Percentiles rank a stretch among this genome's conserved stretches.
These are phyloP conservation scores for Calycina marina DNA, from an alignment of 2,329 filamentous ascomycete genomes.

Conservation along the genomic window DNA sequence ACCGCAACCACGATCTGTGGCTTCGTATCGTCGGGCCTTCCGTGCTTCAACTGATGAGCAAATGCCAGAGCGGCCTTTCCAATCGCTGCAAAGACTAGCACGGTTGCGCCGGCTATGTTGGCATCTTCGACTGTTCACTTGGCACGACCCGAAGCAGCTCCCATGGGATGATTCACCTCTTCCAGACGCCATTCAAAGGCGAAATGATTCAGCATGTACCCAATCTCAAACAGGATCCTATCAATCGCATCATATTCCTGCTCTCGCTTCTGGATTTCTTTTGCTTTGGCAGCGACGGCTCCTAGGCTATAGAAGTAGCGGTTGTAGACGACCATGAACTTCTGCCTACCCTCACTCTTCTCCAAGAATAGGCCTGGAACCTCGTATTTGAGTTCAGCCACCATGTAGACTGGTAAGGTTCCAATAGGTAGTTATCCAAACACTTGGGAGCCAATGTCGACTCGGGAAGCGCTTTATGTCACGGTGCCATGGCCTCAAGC, in stretches of 20 bases:
- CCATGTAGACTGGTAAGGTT: constrained; percentile 15
- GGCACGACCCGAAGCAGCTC: constrained; percentile 2
- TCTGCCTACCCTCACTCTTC: constrained; percentile 10
- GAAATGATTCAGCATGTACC: constrained; percentile 14
- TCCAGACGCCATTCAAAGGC: constrained; percentile 13
- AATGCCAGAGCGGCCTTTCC: constrained; percentile 16
- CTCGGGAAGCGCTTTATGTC: constrained; percentile 11
- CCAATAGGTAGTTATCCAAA: constrained; percentile 18
- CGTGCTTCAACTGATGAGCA: constrained; percentile 13
- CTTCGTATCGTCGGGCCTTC: constrained; percentile 7
- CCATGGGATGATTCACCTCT: constrained; percentile 8
- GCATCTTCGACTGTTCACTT: constrained; percentile 12
- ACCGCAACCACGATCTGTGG: constrained; percentile 12
- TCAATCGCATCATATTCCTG: constrained; percentile 12
- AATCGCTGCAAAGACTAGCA: constrained; percentile 14
- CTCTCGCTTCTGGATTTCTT: constrained; percentile 6
- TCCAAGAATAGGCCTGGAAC: constrained; percentile 10
- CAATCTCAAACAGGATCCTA: constrained; percentile 12
- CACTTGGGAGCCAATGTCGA: constrained; percentile 9
- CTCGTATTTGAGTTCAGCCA: constrained; percentile 6
- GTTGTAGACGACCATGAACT: constrained; percentile 16
- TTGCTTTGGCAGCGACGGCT: constrained; percentile 1
- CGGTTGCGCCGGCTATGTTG: constrained; percentile 8
- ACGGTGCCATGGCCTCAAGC: constrained; percentile 16
- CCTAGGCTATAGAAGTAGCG: constrained; percentile 11